Evolutionary conservation across 805 yeast species (phyloP), one percentile per base, ranked within the genome.

Genomic region (Pichia eremophila): DNA sequence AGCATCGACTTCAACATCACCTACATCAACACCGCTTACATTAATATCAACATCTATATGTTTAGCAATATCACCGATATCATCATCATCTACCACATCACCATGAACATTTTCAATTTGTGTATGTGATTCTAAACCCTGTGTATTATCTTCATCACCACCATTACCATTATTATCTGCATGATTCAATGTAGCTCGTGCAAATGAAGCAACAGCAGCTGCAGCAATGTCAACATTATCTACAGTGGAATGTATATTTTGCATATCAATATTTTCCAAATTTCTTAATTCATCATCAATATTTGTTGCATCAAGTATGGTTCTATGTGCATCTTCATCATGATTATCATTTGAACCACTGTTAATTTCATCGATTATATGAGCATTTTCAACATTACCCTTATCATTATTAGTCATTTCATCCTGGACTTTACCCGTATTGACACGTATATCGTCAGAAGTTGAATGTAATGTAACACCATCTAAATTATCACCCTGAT

Each of bases 241-340:
- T 14, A 42, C 44, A 3, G 45, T 41, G 7, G 51, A 18, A 18
- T 45, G 39, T 1, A 39, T 31, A 28, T 38, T 42, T 14, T 34
- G 36, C 12, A 34, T 34, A 34, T 34, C 43, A 18, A 43, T 19
- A 15, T 39, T 27, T 11, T 46, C 53, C n/a, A 51, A 28, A 22
- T 51, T 52, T 37, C 48, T 46, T 32, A 52, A 40, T 32, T 52
- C 55, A 45, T 50, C 54, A 40, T 47, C 54, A n/a, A 48, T 52
- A 18, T 47, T 47, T 4, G 53, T 37, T 11, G 48, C 40, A 32
- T 51, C 54, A 14, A 46, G 25, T 4, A 49, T 18, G 17, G 41
- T 48, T 10, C 14, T 37, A 12, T 18, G 27, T 10, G 17, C n/a
- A 34, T 34, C 12, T 4, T 14, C 8, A 17, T 10, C 38, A 6